Evolutionary conservation across 1,139 yeast genomes (phyloP).

Genomic region (Suhomyces terraborum): DNA sequence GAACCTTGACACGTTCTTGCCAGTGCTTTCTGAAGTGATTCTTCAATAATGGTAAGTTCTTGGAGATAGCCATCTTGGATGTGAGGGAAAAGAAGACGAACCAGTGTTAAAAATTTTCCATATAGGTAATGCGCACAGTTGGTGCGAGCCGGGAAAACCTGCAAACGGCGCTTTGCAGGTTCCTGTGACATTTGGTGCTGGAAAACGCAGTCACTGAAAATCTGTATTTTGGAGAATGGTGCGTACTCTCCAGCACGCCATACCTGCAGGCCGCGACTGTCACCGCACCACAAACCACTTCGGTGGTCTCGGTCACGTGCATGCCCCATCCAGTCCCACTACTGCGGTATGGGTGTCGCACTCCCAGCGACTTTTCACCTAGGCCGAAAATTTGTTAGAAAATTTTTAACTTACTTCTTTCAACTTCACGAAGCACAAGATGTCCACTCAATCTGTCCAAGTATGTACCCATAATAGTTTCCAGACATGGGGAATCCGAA

Average conservation of each 20-base stretch:
- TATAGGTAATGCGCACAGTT: slow-evolving; percentile 13
- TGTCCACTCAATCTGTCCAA: slow-evolving; percentile 73
- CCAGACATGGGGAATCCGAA: slow-evolving; percentile 1
- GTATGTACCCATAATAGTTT: slow-evolving; percentile 42
- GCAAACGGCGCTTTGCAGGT: slow-evolving; percentile 9
- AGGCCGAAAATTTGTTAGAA: slow-evolving; percentile 15
- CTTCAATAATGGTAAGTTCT: slow-evolving; percentile 96
- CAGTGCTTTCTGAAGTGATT: slow-evolving; percentile 99
- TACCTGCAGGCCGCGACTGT: slow-evolving; percentile 1
- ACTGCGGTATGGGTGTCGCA: slow-evolving; percentile 12
- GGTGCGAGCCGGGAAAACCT: slow-evolving; percentile 7
- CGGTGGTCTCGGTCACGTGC: slow-evolving; percentile 5
- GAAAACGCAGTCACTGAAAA: slow-evolving; percentile 14
- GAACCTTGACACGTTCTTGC: slow-evolving; percentile 99
- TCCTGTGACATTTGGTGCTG: slow-evolving; percentile 2
- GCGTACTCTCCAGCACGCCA: slow-evolving; percentile 6
- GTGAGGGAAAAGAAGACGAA: slow-evolving; percentile 12
- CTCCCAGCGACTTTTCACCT: slow-evolving; percentile 14
- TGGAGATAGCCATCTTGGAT: slow-evolving; percentile 77
- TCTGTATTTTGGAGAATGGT: slow-evolving; percentile 4
- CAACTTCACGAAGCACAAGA: slow-evolving; percentile 22
- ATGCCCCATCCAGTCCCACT: neutral
- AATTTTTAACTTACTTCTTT: slow-evolving; percentile 17
- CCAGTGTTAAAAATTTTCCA: slow-evolving; percentile 14
- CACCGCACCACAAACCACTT: neutral